Evolutionary conservation across 257 asterid genomes (phyloP).

Genomic region (Anisodus acutangulus): DNA sequence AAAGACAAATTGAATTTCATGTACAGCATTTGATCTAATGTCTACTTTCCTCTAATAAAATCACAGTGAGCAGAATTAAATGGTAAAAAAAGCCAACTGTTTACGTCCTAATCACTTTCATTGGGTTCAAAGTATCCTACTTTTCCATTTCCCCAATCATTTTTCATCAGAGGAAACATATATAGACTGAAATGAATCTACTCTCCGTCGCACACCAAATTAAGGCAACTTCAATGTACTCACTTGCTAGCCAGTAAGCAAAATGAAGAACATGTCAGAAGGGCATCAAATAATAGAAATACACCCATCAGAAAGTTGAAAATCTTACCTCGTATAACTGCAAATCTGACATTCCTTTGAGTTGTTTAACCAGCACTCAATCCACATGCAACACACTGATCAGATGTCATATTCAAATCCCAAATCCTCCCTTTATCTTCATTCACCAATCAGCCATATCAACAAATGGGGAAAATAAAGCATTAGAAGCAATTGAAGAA

Average conservation of each 20-base stretch:
- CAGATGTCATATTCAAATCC: constrained; percentile 44
- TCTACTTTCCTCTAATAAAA: constrained; percentile 11
- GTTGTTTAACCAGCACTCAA: constrained; percentile 54
- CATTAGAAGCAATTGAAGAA: constrained; percentile 36
- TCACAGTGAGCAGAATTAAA: neutral
- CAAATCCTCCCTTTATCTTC: constrained; percentile 48
- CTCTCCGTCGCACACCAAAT: neutral
- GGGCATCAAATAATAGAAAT: neutral
- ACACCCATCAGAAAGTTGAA: neutral
- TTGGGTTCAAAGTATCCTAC: constrained; percentile 10
- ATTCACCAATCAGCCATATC: constrained; percentile 37
- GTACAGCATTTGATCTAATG: neutral
- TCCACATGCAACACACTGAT: constrained; percentile 42
- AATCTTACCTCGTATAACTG: constrained; percentile 57
- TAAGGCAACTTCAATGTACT: neutral
- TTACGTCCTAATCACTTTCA: neutral
- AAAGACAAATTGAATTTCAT: neutral
- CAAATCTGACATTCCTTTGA: constrained; percentile 68
- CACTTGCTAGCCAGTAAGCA: neutral
- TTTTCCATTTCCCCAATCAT: constrained; percentile 17
- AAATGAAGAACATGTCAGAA: neutral
- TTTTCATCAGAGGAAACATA: neutral
- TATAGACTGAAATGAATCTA: neutral
- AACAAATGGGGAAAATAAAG: constrained; percentile 33
- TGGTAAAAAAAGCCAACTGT: neutral